phyloP scores from a whole-genome alignment of 257 asterid species.

The Nicotiana attenuata region DNA sequence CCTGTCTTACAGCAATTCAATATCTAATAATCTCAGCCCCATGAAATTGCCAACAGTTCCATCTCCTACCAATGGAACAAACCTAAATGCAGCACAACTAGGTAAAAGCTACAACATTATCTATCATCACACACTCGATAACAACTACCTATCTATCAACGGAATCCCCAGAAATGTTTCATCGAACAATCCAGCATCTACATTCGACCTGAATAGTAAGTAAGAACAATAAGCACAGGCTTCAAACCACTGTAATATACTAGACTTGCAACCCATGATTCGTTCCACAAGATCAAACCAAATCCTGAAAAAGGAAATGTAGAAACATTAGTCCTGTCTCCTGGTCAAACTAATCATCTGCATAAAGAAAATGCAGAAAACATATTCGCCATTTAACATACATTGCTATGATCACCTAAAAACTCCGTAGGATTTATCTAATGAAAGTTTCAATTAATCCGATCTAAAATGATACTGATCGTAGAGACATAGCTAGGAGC shows the following conservation, averaged over 20 bases:
- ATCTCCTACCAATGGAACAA: background rate
- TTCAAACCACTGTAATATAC: background rate
- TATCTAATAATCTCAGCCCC: background rate
- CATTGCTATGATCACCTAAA: constrained; percentile 5
- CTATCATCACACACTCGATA: background rate
- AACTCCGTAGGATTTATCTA: background rate
- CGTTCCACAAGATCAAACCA: constrained; percentile 3
- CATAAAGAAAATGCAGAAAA: background rate
- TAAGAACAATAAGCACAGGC: background rate
- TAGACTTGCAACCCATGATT: background rate
- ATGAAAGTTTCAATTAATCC: constrained; percentile 7
- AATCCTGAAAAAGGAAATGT: constrained; percentile 7
- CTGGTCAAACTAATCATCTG: background rate
- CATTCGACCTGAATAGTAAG: background rate
- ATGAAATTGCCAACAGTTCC: constrained; percentile 5
- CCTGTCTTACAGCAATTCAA: background rate
- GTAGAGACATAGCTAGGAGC: background rate
- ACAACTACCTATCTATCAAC: constrained; percentile 5
- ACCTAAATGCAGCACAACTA: background rate
- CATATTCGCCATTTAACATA: background rate
- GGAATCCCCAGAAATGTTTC: constrained; percentile 1
- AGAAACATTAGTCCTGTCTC: background rate
- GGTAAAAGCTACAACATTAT: background rate
- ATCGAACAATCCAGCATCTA: constrained; percentile 2
- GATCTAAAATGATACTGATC: background rate